Evolutionary conservation across 257 asterid species (phyloP).

Genomic region (Solanum chilense): DNA sequence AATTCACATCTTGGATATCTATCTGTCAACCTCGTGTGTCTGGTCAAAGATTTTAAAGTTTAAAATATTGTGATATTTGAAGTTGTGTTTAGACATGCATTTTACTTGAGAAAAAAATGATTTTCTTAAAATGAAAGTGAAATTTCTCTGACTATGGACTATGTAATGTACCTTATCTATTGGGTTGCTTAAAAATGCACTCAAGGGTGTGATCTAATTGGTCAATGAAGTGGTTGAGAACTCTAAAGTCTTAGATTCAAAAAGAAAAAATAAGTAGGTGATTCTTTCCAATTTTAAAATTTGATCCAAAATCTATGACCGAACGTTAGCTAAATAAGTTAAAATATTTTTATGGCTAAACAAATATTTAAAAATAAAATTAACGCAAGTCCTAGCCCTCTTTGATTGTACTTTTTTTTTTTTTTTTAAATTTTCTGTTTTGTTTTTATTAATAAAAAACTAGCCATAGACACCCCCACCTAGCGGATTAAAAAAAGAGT

Average conservation of each 20-base stretch:
- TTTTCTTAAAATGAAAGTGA: background rate
- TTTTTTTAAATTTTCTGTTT: fast-evolving
- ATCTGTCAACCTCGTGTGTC: background rate
- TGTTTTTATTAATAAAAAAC: too few species aligned
- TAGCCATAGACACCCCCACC: too few species aligned
- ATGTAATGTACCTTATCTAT: too few species aligned
- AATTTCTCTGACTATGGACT: background rate
- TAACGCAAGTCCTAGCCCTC: too few species aligned
- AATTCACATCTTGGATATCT: background rate
- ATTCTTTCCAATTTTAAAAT: too few species aligned
- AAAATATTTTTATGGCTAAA: background rate
- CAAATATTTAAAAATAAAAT: background rate
- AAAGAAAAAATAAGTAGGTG: too few species aligned
- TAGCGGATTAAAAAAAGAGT: too few species aligned
- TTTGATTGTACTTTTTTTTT: too few species aligned
- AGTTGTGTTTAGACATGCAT: background rate
- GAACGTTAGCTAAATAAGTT: background rate
- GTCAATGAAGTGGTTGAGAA: too few species aligned
- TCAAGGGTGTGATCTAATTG: fast-evolving
- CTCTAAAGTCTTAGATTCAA: too few species aligned
- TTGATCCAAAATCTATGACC: background rate
- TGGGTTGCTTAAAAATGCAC: too few species aligned
- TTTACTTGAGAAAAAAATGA: fast-evolving
- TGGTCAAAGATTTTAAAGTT: background rate
- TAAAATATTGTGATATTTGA: background rate